Evolutionary conservation across 805 yeast genomes (phyloP).

Genomic region (Candida patagonica): DNA sequence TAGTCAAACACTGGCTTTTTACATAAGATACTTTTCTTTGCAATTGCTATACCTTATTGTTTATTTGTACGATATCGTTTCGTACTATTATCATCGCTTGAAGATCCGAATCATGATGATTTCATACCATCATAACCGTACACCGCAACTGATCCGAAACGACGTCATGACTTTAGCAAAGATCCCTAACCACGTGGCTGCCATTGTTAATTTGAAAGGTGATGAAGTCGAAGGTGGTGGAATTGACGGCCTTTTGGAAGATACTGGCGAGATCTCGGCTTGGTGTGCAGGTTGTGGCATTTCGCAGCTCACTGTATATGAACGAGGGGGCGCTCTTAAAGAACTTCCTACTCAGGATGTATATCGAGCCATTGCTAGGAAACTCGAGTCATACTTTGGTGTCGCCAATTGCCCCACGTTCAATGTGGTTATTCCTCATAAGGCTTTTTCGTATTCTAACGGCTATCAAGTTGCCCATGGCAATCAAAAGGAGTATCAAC

Average conservation of each 20-base stretch:
- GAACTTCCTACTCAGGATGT: slow-evolving; percentile 29
- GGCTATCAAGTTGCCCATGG: neutral
- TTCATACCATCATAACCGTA: slow-evolving; percentile 19
- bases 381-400: slow-evolving; percentile 67
- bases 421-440: slow-evolving; percentile 57
- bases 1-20: slow-evolving; percentile 7
- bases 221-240: slow-evolving; percentile 89
- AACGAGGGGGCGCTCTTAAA: slow-evolving; percentile 62
- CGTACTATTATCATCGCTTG: slow-evolving; percentile 13
- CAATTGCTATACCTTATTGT: neutral
- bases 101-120: slow-evolving; percentile 13
- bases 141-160: slow-evolving; percentile 73
- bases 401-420: slow-evolving; percentile 55
- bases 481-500: slow-evolving; percentile 20
- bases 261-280: slow-evolving; percentile 65
- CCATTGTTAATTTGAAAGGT: slow-evolving; percentile 62
- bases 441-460: slow-evolving; percentile 11
- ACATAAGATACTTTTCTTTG: neutral
- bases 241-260: slow-evolving; percentile 65
- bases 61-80: slow-evolving; percentile 5
- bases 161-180: slow-evolving; percentile 68
- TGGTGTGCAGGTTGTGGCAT: slow-evolving; percentile 93
- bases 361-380: slow-evolving; percentile 46
- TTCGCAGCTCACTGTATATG: slow-evolving; percentile 63
- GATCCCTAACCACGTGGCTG: slow-evolving; percentile 68